Base-by-base conservation (phyloP, 805 yeast species). In the Candida arabinofermentans region DNA sequence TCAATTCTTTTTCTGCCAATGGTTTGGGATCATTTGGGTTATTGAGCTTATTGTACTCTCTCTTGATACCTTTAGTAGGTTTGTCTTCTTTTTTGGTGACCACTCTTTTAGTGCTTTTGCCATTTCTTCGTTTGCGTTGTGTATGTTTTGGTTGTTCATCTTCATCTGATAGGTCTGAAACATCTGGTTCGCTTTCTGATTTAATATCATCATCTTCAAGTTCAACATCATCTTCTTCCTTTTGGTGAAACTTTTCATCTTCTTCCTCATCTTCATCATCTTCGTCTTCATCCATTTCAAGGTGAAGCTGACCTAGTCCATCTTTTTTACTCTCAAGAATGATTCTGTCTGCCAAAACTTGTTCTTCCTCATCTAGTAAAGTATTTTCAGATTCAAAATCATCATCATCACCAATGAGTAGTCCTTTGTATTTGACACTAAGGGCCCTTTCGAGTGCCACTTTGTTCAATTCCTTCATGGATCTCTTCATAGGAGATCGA, bases 361-460 rank as follows among this genome's bases (percentile, higher is more conserved):
- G 40, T 27, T 76, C 79, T 34, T 70, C 70, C 7, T 62, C 65
- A 19, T 64, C 63, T 31, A 66, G 46, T 16, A 58, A 59, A 3
- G 59, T 70, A 21, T 58, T 64, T 7, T 59, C 70, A 12, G 60
- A 65, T 7, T 56, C 64, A 13, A 50, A 58, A n/a, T 53, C 52
- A 9, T 45, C 53, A 19, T 45, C 52, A 5, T 62, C 67, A 3
- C 35, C 39, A 6, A 35, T 34, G 4, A 43, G 23, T 12, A 48
- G 26, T 4, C 34, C 57, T 45, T 56, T 49, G 41, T 62, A 66
- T 17, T 61, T 62, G 4, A 65, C 59, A 19, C 51, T 51, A 18
- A 66, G 57, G 0, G 85, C 79, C 43, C 73, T 57, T 48, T 70
- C 70, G 21, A 74, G 55, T 2, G 85, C 85, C 2, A 75, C 66